phyloP scores from a whole-genome alignment of 176 grass and related monocot species.

The Musa troglodytarum region DNA sequence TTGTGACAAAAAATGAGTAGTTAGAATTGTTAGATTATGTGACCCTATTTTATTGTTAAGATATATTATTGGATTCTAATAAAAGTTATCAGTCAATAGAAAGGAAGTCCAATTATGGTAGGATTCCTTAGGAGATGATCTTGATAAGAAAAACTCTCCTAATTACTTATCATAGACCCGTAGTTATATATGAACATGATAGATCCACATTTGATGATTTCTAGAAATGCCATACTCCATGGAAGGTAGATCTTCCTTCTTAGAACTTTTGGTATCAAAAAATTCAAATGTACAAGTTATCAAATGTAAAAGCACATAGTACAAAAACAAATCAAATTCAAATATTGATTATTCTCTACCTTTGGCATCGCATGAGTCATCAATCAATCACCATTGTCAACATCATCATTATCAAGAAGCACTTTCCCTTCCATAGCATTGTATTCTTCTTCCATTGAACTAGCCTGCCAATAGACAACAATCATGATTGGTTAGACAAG shows the following conservation, averaged over 20 bases:
- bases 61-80: too few species aligned
- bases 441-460: slow-evolving; percentile 13
- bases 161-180: too few species aligned
- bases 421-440: slow-evolving; percentile 14
- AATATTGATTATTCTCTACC: slow-evolving; percentile 29
- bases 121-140: too few species aligned
- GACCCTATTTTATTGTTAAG: too few species aligned
- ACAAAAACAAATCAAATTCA: neutral
- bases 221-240: slow-evolving; percentile 43
- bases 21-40: too few species aligned
- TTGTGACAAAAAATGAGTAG: too few species aligned
- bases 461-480: slow-evolving; percentile 22
- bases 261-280: slow-evolving; percentile 40
- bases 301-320: neutral
- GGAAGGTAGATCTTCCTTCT: slow-evolving; percentile 74
- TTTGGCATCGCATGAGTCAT: slow-evolving; percentile 70
- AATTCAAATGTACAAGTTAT: neutral
- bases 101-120: too few species aligned
- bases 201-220: slow-evolving; percentile 58
- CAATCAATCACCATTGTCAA: slow-evolving; percentile 47
- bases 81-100: too few species aligned
- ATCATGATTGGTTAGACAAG: too few species aligned
- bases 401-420: slow-evolving; percentile 26
- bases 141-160: too few species aligned
- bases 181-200: slow-evolving; percentile 38